Evolutionary conservation across 176 grass and related monocot genomes (phyloP), one percentile per base, ranked within the genome.

Genomic region (Eragrostis curvula): DNA sequence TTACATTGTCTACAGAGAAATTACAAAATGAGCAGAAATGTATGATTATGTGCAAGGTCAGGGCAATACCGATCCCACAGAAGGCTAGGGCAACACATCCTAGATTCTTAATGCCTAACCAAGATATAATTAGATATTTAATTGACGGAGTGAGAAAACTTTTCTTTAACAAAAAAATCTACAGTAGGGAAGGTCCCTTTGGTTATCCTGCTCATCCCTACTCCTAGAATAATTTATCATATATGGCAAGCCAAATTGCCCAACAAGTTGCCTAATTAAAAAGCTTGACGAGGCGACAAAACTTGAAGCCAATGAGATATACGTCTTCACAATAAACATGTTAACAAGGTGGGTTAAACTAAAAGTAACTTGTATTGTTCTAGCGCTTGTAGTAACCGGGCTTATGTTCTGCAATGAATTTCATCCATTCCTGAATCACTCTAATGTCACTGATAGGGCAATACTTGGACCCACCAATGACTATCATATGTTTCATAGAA

Each of bases 1-100:
- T 68, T 78, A 75, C 25, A 60, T 58, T 43, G 79, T 51, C 71
- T 50, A 50, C 15, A 80, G 15, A 16, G n/a, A 23, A 85, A 87
- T 46, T 65, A 76, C 0, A 58, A 51, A 67, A 88, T 20, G 5
- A 80, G n/a, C 5, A n/a, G 8, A 40, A 52, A 29, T 66, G 43
- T 44, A 81, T 73, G 28, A 77, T 75, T 16, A 23, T 13, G 72
- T 45, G 56, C 17, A 91, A 51, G 25, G 5, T 77, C 11, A 77
- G 30, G 50, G 0, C 6, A 58, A 69, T 56, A 79, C 27, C 12
- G 28, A 68, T 43, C 39, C 41, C 24, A 76, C 8, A 62, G 32
- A 72, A 65, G 21, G 12, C 45, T 74, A 36, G 47, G 12, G 9
- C 60, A 68, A 27, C 47, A 73, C 71, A 71, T 27, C 20, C 29